Evolutionary conservation across 495 filamentous ascomycete species (phyloP).

Genomic region (Penicillium ucsense): DNA sequence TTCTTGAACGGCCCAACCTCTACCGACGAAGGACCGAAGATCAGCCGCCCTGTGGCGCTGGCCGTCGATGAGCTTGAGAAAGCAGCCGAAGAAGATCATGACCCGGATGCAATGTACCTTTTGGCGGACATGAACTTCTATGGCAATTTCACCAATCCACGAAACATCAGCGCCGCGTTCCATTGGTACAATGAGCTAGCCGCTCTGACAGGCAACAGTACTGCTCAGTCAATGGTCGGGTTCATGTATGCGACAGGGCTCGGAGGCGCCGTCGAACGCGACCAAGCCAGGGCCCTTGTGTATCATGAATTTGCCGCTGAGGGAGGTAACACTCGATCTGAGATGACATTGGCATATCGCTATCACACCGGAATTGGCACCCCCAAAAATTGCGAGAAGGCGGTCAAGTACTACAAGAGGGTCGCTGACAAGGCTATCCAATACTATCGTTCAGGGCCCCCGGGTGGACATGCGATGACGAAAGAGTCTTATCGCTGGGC

Average conservation of each 20-base stretch:
- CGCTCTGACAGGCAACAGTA: slow-evolving; percentile 68
- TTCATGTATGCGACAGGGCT: slow-evolving; percentile 95
- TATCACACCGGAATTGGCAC: slow-evolving; percentile 80
- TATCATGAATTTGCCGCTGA: slow-evolving; percentile 94
- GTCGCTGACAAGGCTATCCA: slow-evolving; percentile 89
- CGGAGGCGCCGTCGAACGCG: slow-evolving; percentile 68
- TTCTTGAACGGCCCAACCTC: slow-evolving; percentile 40
- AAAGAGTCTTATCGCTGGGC: slow-evolving; percentile 66
- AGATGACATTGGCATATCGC: slow-evolving; percentile 91
- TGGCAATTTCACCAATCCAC: slow-evolving; percentile 84
- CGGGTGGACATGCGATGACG: slow-evolving; percentile 71
- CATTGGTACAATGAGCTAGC: slow-evolving; percentile 72
- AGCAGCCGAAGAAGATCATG: slow-evolving; percentile 58
- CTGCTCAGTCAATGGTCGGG: slow-evolving; percentile 90
- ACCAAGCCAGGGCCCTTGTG: slow-evolving; percentile 85
- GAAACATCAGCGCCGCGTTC: slow-evolving; percentile 76
- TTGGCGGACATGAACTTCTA: slow-evolving; percentile 95
- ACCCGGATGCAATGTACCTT: slow-evolving; percentile 81
- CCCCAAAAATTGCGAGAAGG: slow-evolving; percentile 75
- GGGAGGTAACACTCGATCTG: slow-evolving; percentile 68
- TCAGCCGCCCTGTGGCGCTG: slow-evolving; percentile 22
- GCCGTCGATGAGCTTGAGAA: slow-evolving; percentile 68
- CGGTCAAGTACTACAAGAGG: slow-evolving; percentile 78
- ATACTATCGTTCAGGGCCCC: slow-evolving; percentile 80
- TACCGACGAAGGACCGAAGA: slow-evolving; percentile 16